A percentile compares a stretch with the other conserved stretches of the same genome.
phyloP scores from a whole-genome alignment of 108 stramenopile species.

The Cylindrotheca closterium region DNA sequence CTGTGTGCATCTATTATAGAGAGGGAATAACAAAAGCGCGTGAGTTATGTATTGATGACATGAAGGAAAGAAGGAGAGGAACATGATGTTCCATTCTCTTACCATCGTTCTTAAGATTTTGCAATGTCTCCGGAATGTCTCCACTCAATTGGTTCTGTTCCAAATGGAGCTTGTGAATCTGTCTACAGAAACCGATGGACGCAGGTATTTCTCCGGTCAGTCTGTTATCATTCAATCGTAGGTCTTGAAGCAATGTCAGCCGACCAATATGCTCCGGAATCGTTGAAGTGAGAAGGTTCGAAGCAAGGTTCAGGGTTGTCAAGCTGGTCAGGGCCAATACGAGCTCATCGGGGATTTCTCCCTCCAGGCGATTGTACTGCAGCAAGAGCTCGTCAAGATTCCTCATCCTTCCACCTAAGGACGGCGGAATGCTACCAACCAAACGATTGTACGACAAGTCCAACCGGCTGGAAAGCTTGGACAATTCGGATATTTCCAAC shows the following conservation, averaged over 20 bases:
- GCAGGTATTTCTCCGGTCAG: not conserved
- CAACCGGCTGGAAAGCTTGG: not conserved
- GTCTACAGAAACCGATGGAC: not conserved
- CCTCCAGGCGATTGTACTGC: not conserved
- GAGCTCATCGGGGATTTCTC: not conserved
- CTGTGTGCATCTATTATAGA: not conserved
- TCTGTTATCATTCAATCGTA: not conserved
- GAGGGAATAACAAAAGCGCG: too few relatives aligned
- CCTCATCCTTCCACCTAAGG: not conserved
- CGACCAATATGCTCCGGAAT: not conserved
- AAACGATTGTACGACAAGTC: not conserved
- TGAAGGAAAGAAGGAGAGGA: too few relatives aligned
- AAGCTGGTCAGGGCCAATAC: not conserved
- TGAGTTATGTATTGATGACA: too few relatives aligned
- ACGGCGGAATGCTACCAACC: not conserved
- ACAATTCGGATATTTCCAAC: not conserved
- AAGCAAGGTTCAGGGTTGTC: not conserved
- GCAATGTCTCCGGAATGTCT: not conserved
- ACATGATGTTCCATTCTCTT: too few relatives aligned
- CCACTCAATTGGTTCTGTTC: not conserved
- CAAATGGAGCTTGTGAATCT: not conserved
- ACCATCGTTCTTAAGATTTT: not conserved
- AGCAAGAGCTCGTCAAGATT: not conserved
- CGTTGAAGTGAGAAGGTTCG: not conserved
- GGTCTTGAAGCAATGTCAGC: not conserved